Percentiles rank a stretch among this genome's conserved stretches.
These are phyloP conservation scores for Fusarium mundagurra DNA, from an alignment of 2,329 filamentous ascomycete species.

Conservation along the genomic window DNA sequence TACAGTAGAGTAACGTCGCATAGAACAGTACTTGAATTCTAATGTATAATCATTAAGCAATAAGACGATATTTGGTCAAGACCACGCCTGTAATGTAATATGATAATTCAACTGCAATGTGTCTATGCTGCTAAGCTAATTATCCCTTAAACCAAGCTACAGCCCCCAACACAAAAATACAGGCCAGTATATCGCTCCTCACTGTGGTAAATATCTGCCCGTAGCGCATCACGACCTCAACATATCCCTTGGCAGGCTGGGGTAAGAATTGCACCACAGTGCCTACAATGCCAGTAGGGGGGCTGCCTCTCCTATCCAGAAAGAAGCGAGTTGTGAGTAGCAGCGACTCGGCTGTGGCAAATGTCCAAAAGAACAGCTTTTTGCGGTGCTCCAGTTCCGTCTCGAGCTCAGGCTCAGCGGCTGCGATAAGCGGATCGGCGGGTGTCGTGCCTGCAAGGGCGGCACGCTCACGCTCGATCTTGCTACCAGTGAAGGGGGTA, in stretches of 20 bases:
- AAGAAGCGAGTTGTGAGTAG: constrained; percentile 78
- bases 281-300: constrained; percentile 70
- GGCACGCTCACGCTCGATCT: constrained; percentile 64
- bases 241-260: constrained; percentile 68
- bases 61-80: background rate
- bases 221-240: constrained; percentile 71
- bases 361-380: constrained; percentile 76
- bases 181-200: constrained; percentile 76
- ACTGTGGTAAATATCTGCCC: constrained; percentile 77
- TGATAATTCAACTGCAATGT: constrained; percentile 11
- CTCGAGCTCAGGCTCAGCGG: constrained; percentile 40
- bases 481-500: constrained; percentile 75
- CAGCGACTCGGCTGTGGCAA: constrained; percentile 78
- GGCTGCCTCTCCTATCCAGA: constrained; percentile 68
- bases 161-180: constrained; percentile 78
- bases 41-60: constrained; percentile 20
- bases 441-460: constrained; percentile 41
- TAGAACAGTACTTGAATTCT: background rate
- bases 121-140: background rate
- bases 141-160: constrained; percentile 56
- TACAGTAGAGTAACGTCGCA: background rate
- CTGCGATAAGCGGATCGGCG: constrained; percentile 35
- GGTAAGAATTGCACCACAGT: constrained; percentile 74
- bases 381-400: constrained; percentile 47
- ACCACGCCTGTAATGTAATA: background rate